phyloP scores from a whole-genome alignment of 106 monocot species.

The Dendrobium officinale region DNA sequence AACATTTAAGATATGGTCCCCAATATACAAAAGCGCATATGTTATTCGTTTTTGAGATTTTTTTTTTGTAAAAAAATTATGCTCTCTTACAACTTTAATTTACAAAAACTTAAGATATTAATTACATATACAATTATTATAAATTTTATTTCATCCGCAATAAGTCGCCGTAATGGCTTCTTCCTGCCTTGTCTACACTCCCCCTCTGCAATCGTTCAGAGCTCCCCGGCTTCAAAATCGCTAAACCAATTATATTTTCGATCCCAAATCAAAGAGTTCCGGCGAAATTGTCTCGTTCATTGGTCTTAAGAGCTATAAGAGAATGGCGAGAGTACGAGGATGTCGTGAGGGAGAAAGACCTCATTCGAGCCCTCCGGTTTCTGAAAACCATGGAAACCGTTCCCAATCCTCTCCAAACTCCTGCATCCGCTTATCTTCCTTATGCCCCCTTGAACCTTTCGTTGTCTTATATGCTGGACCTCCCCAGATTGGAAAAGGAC shows the following conservation, averaged over 20 bases:
- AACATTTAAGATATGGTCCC: no score
- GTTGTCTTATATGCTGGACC: slow-evolving; percentile 9
- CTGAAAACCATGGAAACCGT: slow-evolving; percentile 43
- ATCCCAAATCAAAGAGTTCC: not conserved
- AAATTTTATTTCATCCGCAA: no score
- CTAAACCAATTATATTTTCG: not conserved
- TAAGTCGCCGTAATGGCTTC: not conserved
- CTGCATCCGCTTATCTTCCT: slow-evolving; percentile 7
- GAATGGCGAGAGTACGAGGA: slow-evolving; percentile 98
- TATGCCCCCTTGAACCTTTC: not conserved
- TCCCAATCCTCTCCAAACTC: not conserved
- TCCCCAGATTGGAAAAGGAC: slow-evolving; percentile 53
- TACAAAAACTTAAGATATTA: no score
- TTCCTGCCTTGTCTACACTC: not conserved
- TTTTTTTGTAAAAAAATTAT: no score
- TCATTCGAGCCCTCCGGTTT: slow-evolving; percentile 79
- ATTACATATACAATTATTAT: no score
- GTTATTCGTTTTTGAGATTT: no score
- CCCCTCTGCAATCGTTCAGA: not conserved
- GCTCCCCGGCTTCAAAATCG: not conserved
- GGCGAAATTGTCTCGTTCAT: not conserved
- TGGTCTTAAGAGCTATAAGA: slow-evolving; percentile 17
- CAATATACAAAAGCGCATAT: no score
- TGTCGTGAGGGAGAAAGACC: slow-evolving; percentile 87
- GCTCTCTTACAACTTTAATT: no score